Percentiles rank a stretch among this genome's conserved stretches.
phyloP scores from a whole-genome alignment of 2,329 filamentous ascomycete genomes.

The Hymenotorrendiella dingleyae region DNA sequence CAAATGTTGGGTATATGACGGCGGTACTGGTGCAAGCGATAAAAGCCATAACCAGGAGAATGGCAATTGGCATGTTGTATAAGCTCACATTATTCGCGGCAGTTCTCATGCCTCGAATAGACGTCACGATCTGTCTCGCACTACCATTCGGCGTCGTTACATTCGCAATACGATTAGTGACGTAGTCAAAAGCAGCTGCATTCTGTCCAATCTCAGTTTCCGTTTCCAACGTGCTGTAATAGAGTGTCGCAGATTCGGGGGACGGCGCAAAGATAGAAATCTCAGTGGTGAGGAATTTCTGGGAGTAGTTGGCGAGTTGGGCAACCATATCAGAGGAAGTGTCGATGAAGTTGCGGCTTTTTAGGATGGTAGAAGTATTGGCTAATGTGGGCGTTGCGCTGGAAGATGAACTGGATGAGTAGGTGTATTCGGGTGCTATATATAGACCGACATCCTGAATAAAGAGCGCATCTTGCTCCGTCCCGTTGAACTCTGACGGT shows the following conservation, averaged over 20 bases:
- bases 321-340: slow-evolving; percentile 13
- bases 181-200: slow-evolving; percentile 14
- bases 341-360: slow-evolving; percentile 14
- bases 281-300: not conserved
- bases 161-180: slow-evolving; percentile 23
- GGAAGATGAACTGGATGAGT: not conserved
- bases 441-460: not conserved
- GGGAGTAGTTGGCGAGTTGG: slow-evolving; percentile 11
- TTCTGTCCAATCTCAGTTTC: not conserved
- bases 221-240: slow-evolving; percentile 10
- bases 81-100: slow-evolving; percentile 11
- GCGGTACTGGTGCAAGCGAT: slow-evolving; percentile 19
- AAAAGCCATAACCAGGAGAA: slow-evolving; percentile 20
- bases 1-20: slow-evolving; percentile 25
- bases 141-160: slow-evolving; percentile 13
- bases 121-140: slow-evolving; percentile 7
- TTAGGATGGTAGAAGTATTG: not conserved
- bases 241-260: slow-evolving; percentile 14
- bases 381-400: not conserved
- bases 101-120: slow-evolving; percentile 12
- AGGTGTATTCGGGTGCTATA: not conserved
- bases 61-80: slow-evolving; percentile 13
- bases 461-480: slow-evolving; percentile 17
- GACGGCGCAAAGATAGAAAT: slow-evolving; percentile 18
- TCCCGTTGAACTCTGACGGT: slow-evolving; percentile 15